A percentile compares a stretch with the other conserved stretches of the same genome.
phyloP scores from a whole-genome alignment of 2,329 filamentous ascomycete genomes.

The Colletotrichum sp. region DNA sequence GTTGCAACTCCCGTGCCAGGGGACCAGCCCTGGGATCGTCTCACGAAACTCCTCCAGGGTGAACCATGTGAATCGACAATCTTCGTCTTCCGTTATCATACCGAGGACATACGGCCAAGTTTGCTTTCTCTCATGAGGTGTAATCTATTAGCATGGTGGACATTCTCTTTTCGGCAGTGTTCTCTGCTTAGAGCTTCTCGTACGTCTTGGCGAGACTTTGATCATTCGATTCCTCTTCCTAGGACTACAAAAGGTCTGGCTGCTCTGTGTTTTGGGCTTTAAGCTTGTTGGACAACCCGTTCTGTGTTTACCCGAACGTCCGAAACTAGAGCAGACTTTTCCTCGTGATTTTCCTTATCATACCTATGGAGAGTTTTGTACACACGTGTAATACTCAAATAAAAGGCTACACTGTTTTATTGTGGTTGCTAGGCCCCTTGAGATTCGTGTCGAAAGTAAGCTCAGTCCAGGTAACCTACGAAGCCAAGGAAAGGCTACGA shows the following conservation, averaged over 20 bases:
- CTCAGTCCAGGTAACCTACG: not conserved
- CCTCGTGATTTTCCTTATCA: not conserved
- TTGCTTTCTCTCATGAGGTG: not conserved
- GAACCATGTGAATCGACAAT: not conserved
- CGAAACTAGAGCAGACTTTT: not conserved
- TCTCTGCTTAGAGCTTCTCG: not conserved
- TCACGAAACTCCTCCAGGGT: not conserved
- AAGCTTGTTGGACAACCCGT: not conserved
- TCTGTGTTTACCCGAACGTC: not conserved
- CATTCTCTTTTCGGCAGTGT: not conserved
- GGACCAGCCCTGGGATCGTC: not conserved
- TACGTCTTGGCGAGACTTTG: not conserved
- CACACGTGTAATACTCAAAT: not conserved
- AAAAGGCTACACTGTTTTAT: not conserved
- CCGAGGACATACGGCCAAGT: not conserved
- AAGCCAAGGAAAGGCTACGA: not conserved
- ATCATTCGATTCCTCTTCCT: not conserved
- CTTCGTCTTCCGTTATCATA: not conserved
- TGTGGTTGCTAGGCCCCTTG: not conserved
- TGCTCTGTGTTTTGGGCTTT: not conserved
- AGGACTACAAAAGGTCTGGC: not conserved
- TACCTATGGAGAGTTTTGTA: not conserved
- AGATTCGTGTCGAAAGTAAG: not conserved
- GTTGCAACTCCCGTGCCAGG: not conserved
- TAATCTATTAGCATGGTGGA: not conserved